Conservation (phyloP, 768 basidiomycete species). For the Sarcodon sp. region DNA sequence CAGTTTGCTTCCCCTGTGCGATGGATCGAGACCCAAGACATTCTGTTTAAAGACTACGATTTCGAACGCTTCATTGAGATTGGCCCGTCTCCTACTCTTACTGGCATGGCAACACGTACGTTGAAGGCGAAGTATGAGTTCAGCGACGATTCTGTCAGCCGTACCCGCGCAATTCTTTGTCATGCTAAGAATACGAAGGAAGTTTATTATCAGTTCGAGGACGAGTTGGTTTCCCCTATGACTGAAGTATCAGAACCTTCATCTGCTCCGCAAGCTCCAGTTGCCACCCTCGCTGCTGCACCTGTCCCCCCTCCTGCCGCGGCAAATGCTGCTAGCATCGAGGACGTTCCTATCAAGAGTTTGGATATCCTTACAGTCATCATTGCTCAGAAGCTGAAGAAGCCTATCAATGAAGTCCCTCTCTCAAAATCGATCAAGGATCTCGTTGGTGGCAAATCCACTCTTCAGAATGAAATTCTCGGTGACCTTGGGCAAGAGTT, state of each 20-base stretch:
- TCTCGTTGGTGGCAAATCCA: conserved; percentile 96
- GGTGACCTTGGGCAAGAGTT: conserved; percentile 97
- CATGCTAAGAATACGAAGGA: conserved; percentile 94
- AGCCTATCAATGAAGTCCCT: conserved; percentile 79
- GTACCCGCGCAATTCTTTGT: conserved; percentile 73
- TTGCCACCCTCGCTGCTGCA: conserved; percentile 19
- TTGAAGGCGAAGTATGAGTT: conserved; percentile 90
- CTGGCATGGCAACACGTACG: conserved; percentile 87
- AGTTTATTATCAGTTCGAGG: conserved; percentile 96
- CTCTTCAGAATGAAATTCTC: conserved; percentile 95
- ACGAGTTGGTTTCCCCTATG: conserved; percentile 34
- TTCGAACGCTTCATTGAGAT: conserved; percentile 95
- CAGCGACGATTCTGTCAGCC: conserved; percentile 74
- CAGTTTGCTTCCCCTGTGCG: conserved; percentile 98
- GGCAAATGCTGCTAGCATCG: conserved; percentile 60
- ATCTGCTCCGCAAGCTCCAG: conserved; percentile 13
- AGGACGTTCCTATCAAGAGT: conserved; percentile 88
- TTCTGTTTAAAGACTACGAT: conserved; percentile 72
- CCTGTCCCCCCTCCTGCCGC: conserved; percentile 34
- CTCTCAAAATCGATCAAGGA: conserved; percentile 95
- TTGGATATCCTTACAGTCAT: conserved; percentile 77
- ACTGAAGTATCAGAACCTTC: conserved; percentile 25
- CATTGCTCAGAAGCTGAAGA: conserved; percentile 98
- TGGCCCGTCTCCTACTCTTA: conserved; percentile 92
- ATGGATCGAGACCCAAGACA: conserved; percentile 99